Evolutionary conservation across 257 asterid genomes (phyloP), one percentile per base, ranked within the genome.

Genomic region (Solanum piurae): DNA sequence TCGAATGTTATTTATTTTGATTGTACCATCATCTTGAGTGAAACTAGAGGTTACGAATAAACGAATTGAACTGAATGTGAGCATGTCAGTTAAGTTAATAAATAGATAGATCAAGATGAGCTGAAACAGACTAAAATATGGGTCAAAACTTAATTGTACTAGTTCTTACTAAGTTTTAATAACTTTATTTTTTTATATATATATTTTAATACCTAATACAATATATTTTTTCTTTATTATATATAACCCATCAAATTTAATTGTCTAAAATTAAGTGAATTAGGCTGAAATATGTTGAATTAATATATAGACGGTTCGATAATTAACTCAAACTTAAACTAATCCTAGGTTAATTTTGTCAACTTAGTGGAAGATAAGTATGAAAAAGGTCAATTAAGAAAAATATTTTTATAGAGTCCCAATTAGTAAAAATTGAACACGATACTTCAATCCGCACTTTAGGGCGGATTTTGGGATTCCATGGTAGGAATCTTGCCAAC

Each of bases 391-490:
- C 68, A 82, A 31, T 11, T 31, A 46, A 77, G 37, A 49, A n/a
- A 23, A 2, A 27, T 25, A 89, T 86, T 83, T 85, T 83, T 89
- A 62, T 62, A n/a, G 83, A 62, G 84, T 31, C 44, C 31, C 75
- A 86, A 73, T 36, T 34, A 89, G 88, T 88, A 89, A 92, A 90
- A 79, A 36, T n/a, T 44, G 52, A 88, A n/a, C 40, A 84, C 25
- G 33, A 82, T 7, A 74, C 60, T 85, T 27, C 87, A 60, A 88
- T 84, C 92, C 91, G 91, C 90, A 86, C 58, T 88, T 92, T 42
- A 83, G 88, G 92, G 89, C 88, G 86, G 88, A 83, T 89, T 89
- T 88, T 89, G 89, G 86, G 91, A 90, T 88, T 90, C 92, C 92
- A 80, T 73, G 44, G 33, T 83, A 88, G 75, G 93, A 91, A 90